Evolutionary conservation across 140 eudicot genomes (phyloP), one percentile per base, ranked within the genome.

Genomic region (Flaveria floridana): DNA sequence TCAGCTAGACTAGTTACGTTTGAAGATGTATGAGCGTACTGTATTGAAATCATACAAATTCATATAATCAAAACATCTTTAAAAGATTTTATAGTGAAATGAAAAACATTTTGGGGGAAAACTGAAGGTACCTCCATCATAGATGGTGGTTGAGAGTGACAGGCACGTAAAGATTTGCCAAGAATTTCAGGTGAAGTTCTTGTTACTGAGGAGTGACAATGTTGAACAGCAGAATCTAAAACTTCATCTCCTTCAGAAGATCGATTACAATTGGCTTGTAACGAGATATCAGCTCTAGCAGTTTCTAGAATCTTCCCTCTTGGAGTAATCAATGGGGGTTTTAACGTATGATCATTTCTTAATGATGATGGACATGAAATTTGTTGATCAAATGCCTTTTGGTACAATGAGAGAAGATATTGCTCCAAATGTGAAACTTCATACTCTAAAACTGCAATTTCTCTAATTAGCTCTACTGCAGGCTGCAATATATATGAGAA

Each of bases 341-440:
- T 85, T 46, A 56, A 51, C 57, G 15, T 66, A 26, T 76, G 83
- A 21, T 78, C 78, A 46, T 86, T 83, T 10, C 71, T 76, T 8
- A 79, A 51, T 26, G 94, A 88, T 55, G 91, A 85, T 63, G 82
- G 65, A 48, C 90, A 82, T 50, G 90, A 87, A 25, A 73, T 34
- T 77, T 87, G 95, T 79, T 85, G 95, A 82, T 88, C 90, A 83
- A 88, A 94, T 65, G 99, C 95, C 78, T 91, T 87, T 58, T 92
- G 82, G 76, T 94, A 94, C 41, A 94, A 70, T 13, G 97, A 90
- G 80, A 94, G 91, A 84, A 94, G 99, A 79, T 94, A 84, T 57
- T 86, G 99, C 78, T 94, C 99, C 89, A 94, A 81, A 79, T 87
- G 89, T 69, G 84, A 75, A 46, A 94, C 99, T 90, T 94, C 99